Percentiles rank a stretch among this genome's conserved stretches.
These are phyloP conservation scores for Vigna reflexopilosa DNA, from an alignment of 306 rosid species.

Conservation along the genomic window DNA sequence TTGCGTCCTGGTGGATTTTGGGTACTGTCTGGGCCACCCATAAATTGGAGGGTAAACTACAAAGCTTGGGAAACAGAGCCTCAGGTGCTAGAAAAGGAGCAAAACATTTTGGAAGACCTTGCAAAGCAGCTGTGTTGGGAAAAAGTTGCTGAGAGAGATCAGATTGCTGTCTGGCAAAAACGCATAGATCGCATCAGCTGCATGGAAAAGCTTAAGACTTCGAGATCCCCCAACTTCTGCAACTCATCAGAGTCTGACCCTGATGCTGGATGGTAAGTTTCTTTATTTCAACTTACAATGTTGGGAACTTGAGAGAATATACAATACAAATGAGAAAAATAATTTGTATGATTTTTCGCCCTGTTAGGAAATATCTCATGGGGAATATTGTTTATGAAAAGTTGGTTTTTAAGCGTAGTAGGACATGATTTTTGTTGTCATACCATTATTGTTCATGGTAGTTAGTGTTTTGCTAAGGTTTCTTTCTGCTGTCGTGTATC, in stretches of 20 bases:
- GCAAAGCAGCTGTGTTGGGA: conserved; percentile 63
- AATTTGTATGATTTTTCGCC: background rate
- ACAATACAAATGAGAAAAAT: background rate
- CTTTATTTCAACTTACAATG: conserved; percentile 22
- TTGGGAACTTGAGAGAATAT: background rate
- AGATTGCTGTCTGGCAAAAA: conserved; percentile 61
- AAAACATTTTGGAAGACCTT: conserved; percentile 56
- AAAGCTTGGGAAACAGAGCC: conserved; percentile 53
- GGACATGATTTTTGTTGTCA: background rate
- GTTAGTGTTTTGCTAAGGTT: background rate
- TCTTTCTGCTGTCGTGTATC: background rate
- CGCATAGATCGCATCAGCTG: conserved; percentile 50
- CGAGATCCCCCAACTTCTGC: conserved; percentile 51
- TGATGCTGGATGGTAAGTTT: conserved; percentile 62
- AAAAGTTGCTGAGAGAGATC: conserved; percentile 57
- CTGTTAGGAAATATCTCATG: background rate
- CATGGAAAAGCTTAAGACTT: conserved; percentile 43
- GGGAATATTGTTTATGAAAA: background rate
- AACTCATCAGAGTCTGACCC: conserved; percentile 50
- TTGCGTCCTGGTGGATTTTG: conserved; percentile 71
- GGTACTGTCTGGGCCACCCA: conserved; percentile 73
- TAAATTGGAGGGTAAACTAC: conserved; percentile 63
- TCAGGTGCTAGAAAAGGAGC: conserved; percentile 52
- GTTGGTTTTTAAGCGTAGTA: background rate
- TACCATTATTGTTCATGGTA: background rate